Evolutionary conservation across 1,284 basidiomycete genomes (phyloP).

Genomic region (Cutaneotrichosporon cutaneum): DNA sequence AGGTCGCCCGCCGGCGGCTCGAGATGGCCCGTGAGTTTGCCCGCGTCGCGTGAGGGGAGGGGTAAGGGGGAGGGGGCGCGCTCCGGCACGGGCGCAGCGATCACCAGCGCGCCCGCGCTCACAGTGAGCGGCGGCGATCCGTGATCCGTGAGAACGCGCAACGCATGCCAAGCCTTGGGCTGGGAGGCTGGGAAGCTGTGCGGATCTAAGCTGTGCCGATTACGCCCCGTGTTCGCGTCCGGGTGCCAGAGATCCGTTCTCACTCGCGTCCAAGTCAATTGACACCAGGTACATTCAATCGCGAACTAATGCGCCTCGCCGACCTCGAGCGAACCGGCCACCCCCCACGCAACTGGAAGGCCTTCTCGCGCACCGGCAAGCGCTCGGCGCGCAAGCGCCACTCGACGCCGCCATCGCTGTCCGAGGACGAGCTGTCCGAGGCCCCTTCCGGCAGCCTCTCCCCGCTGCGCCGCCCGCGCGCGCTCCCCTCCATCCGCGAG

Average conservation of each 20-base stretch:
- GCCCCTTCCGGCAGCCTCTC: neutral
- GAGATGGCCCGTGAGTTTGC: slow-evolving; percentile 1
- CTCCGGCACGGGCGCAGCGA: neutral
- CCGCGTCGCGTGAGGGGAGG: no score
- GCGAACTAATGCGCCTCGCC: slow-evolving; percentile 1
- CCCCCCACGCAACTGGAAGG: neutral
- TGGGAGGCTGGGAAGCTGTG: neutral
- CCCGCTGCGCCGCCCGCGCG: neutral
- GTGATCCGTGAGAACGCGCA: no score
- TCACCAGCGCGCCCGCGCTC: no score
- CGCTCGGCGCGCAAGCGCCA: neutral
- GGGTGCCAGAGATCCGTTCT: no score
- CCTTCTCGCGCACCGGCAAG: neutral
- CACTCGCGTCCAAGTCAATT: neutral
- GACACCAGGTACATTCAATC: slow-evolving; percentile 1
- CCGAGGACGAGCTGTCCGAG: neutral
- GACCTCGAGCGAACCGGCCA: slow-evolving; percentile 1
- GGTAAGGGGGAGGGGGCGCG: neutral
- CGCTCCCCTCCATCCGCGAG: neutral
- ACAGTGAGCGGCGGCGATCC: no score
- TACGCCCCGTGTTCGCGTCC: neutral
- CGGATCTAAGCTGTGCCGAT: neutral
- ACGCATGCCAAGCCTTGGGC: neutral
- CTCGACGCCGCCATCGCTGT: neutral
- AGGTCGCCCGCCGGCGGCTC: neutral